Percentiles rank a stretch among this genome's conserved stretches.
phyloP scores from a whole-genome alignment of 2,329 filamentous ascomycete genomes.

The Endothia cerciana region DNA sequence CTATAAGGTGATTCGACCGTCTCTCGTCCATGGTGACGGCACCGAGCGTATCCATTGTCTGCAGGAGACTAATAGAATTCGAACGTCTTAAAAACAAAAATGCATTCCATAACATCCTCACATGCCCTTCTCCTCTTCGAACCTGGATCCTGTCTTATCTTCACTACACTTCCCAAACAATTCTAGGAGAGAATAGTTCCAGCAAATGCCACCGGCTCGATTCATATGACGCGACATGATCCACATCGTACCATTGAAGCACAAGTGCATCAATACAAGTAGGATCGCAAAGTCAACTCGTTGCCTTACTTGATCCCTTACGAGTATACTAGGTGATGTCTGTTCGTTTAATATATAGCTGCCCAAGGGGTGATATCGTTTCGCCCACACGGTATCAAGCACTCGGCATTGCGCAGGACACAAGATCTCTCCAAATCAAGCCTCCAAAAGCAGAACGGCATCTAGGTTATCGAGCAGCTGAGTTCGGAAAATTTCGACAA shows the following conservation, averaged over 20 bases:
- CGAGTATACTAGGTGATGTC: background rate
- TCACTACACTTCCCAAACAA: no score
- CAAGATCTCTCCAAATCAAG: background rate
- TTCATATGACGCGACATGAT: background rate
- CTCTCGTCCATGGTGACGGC: background rate
- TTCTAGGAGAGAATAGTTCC: no score
- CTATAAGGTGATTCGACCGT: background rate
- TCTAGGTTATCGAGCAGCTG: background rate
- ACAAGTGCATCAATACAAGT: background rate
- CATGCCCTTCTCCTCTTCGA: no score
- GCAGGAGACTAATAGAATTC: no score
- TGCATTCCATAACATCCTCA: no score
- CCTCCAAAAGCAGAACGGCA: background rate
- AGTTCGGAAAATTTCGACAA: slow-evolving; percentile 4
- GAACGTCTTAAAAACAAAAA: no score
- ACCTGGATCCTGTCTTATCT: no score
- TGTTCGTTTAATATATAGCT: background rate
- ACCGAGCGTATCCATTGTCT: background rate
- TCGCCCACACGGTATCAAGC: background rate
- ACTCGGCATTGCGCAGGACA: background rate
- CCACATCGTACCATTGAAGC: background rate
- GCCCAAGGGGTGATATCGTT: background rate
- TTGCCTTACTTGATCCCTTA: background rate
- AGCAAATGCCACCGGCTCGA: no score
- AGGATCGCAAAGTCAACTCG: background rate